Evolutionary conservation across 345 rosid genomes (phyloP), one percentile per base, ranked within the genome.

Genomic region (Aquilaria malaccensis): DNA sequence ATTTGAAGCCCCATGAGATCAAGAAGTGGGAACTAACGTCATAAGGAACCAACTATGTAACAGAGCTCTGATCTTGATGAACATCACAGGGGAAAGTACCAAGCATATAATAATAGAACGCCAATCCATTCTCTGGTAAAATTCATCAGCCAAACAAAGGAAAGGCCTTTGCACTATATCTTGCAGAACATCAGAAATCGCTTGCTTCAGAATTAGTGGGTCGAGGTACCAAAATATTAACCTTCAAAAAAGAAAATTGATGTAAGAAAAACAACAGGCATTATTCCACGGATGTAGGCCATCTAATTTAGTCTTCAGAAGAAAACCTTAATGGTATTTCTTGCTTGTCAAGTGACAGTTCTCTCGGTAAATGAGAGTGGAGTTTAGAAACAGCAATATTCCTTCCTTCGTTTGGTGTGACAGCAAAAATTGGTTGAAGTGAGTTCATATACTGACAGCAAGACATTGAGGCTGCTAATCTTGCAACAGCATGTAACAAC

Each of bases 31-130:
- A 65, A 85, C 93, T 83, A 70, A 87, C 95, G 90, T 76, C 50
- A 71, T 76, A 63, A 90, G 64, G 75, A 90, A 69, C 93, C 95
- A 90, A 43, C 73, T 77, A 67, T 87, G 95, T 52, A 90, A 74
- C 47, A 85, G 75, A 37, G 88, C 77, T 70, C 82, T 79, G 45
- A 74, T 58, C 70, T 82, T 73, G 6, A 68, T 61, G 65, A 85
- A 85, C 77, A 75, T 77, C 33, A 49, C 5, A 51, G 91, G 91
- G 68, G 84, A 85, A 70, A 85, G 71, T 50, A 63, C 81, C 74
- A 80, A 72, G 79, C 84, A 75, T 55, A 74, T 52, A 51, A 81
- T 52, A 53, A 77, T 60, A 10, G 59, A 69, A 47, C 70, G 74
- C 91, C 88, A 87, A 14, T 87, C 86, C 64, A 54, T 56, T 69